phyloP scores from a whole-genome alignment of 768 basidiomycete species.

The Leccinum boreale region DNA sequence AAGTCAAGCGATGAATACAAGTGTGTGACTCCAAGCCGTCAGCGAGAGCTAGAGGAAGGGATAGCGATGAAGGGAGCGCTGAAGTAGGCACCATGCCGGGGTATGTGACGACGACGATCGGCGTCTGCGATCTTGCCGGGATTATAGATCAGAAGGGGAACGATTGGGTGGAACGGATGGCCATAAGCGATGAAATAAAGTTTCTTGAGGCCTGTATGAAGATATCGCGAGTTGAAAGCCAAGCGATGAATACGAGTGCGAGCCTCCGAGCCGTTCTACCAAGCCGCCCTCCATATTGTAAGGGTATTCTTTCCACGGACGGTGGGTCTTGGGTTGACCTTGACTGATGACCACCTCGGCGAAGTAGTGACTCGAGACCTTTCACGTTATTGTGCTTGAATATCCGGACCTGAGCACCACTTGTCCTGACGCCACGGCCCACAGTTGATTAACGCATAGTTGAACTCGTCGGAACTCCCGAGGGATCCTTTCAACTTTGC shows the following conservation, averaged over 20 bases:
- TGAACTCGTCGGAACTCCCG: constrained; percentile 95
- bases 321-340: constrained; percentile 94
- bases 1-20: constrained; percentile 84
- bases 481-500: constrained; percentile 43
- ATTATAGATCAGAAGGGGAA: constrained; percentile 88
- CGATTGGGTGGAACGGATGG: constrained; percentile 85
- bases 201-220: constrained; percentile 79
- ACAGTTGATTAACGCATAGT: constrained; percentile 78
- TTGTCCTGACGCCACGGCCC: constrained; percentile 84
- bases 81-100: constrained; percentile 69
- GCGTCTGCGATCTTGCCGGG: constrained; percentile 88
- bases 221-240: constrained; percentile 94
- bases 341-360: constrained; percentile 84
- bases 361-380: constrained; percentile 72
- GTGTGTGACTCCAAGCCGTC: constrained; percentile 83
- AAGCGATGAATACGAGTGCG: constrained; percentile 76
- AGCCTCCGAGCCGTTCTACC: constrained; percentile 86
- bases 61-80: constrained; percentile 74
- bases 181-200: constrained; percentile 98
- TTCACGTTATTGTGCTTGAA: constrained; percentile 98
- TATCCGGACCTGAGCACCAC: constrained; percentile 84
- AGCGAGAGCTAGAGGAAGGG: constrained; percentile 64
- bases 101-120: constrained; percentile 66
- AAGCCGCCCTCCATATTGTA: constrained; percentile 99
- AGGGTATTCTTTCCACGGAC: constrained; percentile 99